A percentile compares a stretch with the other conserved stretches of the same genome.
phyloP scores from a whole-genome alignment of 2,329 filamentous ascomycete species.

The Neonectria neomacrospora region DNA sequence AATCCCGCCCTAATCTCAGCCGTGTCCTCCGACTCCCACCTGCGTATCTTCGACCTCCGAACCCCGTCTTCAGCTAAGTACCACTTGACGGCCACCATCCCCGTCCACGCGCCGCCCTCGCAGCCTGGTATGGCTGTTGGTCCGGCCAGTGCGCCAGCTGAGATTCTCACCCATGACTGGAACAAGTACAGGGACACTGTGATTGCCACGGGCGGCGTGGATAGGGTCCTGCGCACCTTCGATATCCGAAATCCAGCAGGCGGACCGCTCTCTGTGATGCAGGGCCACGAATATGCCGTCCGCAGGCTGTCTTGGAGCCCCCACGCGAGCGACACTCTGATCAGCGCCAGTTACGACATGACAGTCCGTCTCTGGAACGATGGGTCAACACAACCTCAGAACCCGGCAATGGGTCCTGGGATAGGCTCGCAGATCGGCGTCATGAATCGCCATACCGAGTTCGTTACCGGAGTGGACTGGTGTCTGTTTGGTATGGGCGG shows the following conservation, averaged over 20 bases:
- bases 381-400: slow-evolving; percentile 59
- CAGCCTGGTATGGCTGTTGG: slow-evolving; percentile 49
- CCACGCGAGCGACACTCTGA: slow-evolving; percentile 86
- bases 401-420: slow-evolving; percentile 51
- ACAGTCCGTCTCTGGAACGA: slow-evolving; percentile 95
- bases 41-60: slow-evolving; percentile 91
- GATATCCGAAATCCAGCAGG: slow-evolving; percentile 82
- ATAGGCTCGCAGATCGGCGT: slow-evolving; percentile 80
- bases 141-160: slow-evolving; percentile 69
- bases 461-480: slow-evolving; percentile 97
- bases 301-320: slow-evolving; percentile 90
- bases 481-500: slow-evolving; percentile 95
- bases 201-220: slow-evolving; percentile 89
- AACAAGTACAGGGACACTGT: slow-evolving; percentile 94
- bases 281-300: slow-evolving; percentile 92
- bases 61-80: slow-evolving; percentile 88
- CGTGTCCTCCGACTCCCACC: slow-evolving; percentile 87
- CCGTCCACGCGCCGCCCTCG: slow-evolving; percentile 78
- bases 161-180: slow-evolving; percentile 97
- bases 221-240: slow-evolving; percentile 87
- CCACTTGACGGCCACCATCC: slow-evolving; percentile 84
- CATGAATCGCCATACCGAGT: slow-evolving; percentile 95
- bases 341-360: slow-evolving; percentile 98
- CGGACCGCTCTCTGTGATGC: slow-evolving; percentile 78
- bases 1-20: slow-evolving; percentile 87